Conservation (phyloP, 495 filamentous ascomycete species). For the Coniosporium apollinis region DNA sequence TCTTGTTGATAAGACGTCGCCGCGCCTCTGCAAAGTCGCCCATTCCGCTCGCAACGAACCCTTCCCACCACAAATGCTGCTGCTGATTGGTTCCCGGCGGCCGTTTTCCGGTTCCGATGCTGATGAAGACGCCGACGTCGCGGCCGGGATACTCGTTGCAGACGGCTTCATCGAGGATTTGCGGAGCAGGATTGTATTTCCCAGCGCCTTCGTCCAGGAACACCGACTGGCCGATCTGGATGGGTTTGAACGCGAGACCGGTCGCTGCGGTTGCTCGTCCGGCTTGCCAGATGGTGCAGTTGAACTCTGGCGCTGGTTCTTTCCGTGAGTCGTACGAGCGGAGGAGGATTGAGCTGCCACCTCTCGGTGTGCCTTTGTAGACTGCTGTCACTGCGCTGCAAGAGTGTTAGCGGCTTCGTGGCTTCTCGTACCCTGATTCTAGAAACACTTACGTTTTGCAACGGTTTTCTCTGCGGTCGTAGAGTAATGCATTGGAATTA, state of each 20-base stretch:
- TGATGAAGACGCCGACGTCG: conserved; percentile 77
- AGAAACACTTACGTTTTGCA: conserved; percentile 88
- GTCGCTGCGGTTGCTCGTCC: conserved; percentile 89
- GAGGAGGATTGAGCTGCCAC: conserved; percentile 50
- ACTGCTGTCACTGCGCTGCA: conserved; percentile 74
- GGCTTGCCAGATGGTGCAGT: conserved; percentile 91
- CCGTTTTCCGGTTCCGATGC: conserved; percentile 80
- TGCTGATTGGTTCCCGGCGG: conserved; percentile 51
- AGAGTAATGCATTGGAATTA: conserved; percentile 49
- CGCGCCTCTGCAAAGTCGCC: conserved; percentile 83
- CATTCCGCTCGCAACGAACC: conserved; percentile 54
- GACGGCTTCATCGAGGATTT: conserved; percentile 74
- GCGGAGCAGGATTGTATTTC: conserved; percentile 77
- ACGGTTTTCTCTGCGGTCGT: conserved; percentile 67
- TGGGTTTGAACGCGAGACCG: conserved; percentile 85
- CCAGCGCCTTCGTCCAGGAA: conserved; percentile 90
- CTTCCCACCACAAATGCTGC: conserved; percentile 77
- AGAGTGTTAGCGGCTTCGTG: conserved; percentile 16
- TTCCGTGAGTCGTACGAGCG: conserved; percentile 89
- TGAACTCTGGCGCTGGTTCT: conserved; percentile 73
- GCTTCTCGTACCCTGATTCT: too few relatives aligned
- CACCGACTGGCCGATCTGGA: conserved; percentile 79
- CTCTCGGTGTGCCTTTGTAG: conserved; percentile 60
- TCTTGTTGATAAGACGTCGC: conserved; percentile 66
- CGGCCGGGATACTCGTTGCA: conserved; percentile 90